Conservation (phyloP, 257 asterid species). For the Solanum chiquidenum region DNA sequence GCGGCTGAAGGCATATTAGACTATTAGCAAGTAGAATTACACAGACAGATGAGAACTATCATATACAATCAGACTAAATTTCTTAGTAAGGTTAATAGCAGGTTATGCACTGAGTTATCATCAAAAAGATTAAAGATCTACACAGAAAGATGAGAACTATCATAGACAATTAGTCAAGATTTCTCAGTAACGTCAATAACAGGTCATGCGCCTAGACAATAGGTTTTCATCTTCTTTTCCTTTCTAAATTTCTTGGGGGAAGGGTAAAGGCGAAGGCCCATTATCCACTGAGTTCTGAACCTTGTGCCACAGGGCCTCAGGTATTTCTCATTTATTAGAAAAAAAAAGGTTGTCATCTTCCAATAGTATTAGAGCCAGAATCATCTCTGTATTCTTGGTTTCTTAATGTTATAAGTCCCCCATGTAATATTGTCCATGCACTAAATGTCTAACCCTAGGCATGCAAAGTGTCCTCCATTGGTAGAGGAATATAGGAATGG, state of each 20-base stretch:
- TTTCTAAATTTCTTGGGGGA: neutral
- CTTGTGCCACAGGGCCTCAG: neutral
- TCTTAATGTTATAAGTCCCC: neutral
- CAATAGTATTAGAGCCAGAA: neutral
- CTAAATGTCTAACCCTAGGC: neutral
- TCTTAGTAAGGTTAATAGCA: neutral
- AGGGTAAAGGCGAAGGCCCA: neutral
- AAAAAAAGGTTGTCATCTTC: neutral
- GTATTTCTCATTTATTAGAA: neutral
- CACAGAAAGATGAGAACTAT: neutral
- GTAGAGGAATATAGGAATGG: neutral
- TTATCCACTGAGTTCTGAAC: neutral
- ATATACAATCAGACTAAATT: neutral
- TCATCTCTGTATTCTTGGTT: neutral
- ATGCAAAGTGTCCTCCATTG: neutral
- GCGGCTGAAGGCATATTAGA: constrained; percentile 41
- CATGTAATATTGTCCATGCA: neutral
- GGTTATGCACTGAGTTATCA: neutral
- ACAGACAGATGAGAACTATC: neutral
- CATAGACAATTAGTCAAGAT: neutral
- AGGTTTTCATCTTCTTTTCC: neutral
- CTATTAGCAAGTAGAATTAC: neutral
- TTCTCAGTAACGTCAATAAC: neutral
- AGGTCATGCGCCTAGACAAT: neutral
- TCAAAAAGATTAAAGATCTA: neutral